A percentile compares a stretch with the other conserved stretches of the same genome.
phyloP scores from a whole-genome alignment of 2,329 filamentous ascomycete species.

The Chaetomiaceae sp. region DNA sequence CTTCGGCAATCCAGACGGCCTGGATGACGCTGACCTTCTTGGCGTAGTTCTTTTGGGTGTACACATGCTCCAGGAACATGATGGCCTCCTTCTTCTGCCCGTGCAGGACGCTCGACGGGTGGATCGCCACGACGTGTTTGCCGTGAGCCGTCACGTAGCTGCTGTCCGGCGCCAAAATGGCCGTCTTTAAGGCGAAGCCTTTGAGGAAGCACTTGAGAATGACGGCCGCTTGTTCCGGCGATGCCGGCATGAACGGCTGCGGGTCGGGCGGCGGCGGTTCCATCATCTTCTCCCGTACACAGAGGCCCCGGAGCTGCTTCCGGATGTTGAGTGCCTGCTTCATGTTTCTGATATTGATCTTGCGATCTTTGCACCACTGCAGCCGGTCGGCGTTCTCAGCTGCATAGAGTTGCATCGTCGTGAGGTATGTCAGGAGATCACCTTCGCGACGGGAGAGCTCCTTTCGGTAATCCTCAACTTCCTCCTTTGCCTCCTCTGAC shows the following conservation, averaged over 20 bases:
- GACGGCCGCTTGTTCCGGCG: conserved; percentile 49
- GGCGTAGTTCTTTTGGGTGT: conserved; percentile 61
- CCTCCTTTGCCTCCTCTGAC: conserved; percentile 52
- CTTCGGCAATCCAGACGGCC: conserved; percentile 54
- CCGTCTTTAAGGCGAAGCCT: conserved; percentile 58
- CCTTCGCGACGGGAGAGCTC: conserved; percentile 58
- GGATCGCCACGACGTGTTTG: conserved; percentile 57
- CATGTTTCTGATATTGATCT: conserved; percentile 57
- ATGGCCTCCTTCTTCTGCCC: conserved; percentile 61
- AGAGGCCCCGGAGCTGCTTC: conserved; percentile 55
- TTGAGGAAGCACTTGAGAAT: conserved; percentile 58
- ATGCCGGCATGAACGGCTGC: conserved; percentile 50
- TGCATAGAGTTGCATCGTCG: conserved; percentile 57
- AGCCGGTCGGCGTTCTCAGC: conserved; percentile 51
- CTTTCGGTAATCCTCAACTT: conserved; percentile 48
- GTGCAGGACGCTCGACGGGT: conserved; percentile 59
- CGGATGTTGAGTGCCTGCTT: conserved; percentile 58
- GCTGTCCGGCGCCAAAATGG: conserved; percentile 54
- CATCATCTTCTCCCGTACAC: conserved; percentile 48
- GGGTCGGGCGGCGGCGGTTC: conserved; percentile 45
- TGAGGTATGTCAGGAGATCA: conserved; percentile 61
- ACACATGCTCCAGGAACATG: conserved; percentile 65
- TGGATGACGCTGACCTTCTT: conserved; percentile 61
- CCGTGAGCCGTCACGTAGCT: conserved; percentile 57
- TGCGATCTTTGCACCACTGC: conserved; percentile 54